Conservation (phyloP, 495 filamentous ascomycete genomes). For the Penicillium simplicissimum region DNA sequence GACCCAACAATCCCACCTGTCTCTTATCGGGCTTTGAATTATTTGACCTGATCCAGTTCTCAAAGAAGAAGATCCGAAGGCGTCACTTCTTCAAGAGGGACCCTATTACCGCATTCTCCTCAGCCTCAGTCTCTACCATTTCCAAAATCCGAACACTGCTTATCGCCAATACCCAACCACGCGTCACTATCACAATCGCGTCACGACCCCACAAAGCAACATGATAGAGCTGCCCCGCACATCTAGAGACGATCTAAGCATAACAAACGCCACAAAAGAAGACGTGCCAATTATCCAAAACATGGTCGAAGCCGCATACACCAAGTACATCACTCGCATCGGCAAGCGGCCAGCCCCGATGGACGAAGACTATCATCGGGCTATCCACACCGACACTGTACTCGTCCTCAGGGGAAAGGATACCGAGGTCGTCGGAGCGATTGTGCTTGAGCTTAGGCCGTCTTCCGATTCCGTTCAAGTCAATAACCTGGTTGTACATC, state of each 20-base stretch:
- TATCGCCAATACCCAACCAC: not conserved
- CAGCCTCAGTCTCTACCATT: not conserved
- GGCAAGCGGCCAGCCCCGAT: constrained; percentile 39
- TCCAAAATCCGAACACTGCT: not conserved
- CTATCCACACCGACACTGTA: constrained; percentile 20
- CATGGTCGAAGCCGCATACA: constrained; percentile 35
- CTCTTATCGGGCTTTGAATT: no score
- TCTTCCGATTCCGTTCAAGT: constrained; percentile 23
- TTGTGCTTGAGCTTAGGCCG: constrained; percentile 13
- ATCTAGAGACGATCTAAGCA: constrained; percentile 12
- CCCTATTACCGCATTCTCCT: no score
- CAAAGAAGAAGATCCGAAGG: no score
- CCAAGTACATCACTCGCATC: constrained; percentile 40
- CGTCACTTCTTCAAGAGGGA: not conserved
- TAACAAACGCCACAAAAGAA: constrained; percentile 25
- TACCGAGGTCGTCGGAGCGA: constrained; percentile 14
- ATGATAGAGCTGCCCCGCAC: not conserved
- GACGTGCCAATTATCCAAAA: constrained; percentile 28
- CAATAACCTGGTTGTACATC: constrained; percentile 36
- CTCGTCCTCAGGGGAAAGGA: constrained; percentile 14
- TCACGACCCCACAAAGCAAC: not conserved
- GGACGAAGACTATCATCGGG: constrained; percentile 28
- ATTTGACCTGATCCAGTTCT: no score
- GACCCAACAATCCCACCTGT: no score
- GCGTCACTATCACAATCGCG: not conserved